A percentile compares a stretch with the other conserved stretches of the same genome.
phyloP scores from a whole-genome alignment of 2,329 filamentous ascomycete species.

The Claviceps africana region DNA sequence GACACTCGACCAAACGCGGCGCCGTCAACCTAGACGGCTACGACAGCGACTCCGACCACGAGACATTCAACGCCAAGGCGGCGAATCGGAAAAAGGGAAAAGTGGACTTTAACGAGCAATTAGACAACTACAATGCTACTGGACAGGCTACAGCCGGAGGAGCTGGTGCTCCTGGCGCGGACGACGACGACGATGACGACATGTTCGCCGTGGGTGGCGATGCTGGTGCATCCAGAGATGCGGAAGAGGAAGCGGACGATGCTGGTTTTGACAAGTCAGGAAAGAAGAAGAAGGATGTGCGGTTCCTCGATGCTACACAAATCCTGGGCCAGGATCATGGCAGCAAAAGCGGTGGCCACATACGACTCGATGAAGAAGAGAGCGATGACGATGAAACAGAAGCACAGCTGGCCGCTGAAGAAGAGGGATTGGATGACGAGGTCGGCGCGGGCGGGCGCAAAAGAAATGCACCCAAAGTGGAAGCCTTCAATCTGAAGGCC shows the following conservation, averaged over 20 bases:
- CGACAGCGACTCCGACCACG: constrained; percentile 84
- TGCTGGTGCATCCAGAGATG: constrained; percentile 20
- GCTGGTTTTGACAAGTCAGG: constrained; percentile 22
- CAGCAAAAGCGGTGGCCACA: constrained; percentile 60
- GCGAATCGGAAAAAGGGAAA: constrained; percentile 40
- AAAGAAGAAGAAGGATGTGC: constrained; percentile 50
- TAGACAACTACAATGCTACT: constrained; percentile 39
- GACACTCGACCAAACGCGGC: constrained; percentile 69
- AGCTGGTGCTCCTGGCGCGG: constrained; percentile 14
- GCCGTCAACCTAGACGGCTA: constrained; percentile 96
- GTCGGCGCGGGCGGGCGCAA: constrained; percentile 83
- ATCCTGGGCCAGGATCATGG: constrained; percentile 68
- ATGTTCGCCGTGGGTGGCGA: constrained; percentile 70
- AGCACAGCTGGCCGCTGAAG: constrained; percentile 55
- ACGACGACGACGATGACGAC: constrained; percentile 54
- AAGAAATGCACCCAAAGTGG: constrained; percentile 81
- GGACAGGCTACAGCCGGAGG: constrained; percentile 25
- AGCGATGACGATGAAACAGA: constrained; percentile 53
- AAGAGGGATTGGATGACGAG: constrained; percentile 72
- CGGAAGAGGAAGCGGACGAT: constrained; percentile 24
- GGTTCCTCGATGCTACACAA: constrained; percentile 41
- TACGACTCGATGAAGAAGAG: constrained; percentile 45
- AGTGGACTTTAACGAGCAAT: constrained; percentile 35
- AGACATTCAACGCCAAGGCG: constrained; percentile 69
- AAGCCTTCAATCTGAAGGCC: constrained; percentile 85